Conservation (phyloP, 2,329 filamentous ascomycete species). For the Colletotrichum simmondsii region DNA sequence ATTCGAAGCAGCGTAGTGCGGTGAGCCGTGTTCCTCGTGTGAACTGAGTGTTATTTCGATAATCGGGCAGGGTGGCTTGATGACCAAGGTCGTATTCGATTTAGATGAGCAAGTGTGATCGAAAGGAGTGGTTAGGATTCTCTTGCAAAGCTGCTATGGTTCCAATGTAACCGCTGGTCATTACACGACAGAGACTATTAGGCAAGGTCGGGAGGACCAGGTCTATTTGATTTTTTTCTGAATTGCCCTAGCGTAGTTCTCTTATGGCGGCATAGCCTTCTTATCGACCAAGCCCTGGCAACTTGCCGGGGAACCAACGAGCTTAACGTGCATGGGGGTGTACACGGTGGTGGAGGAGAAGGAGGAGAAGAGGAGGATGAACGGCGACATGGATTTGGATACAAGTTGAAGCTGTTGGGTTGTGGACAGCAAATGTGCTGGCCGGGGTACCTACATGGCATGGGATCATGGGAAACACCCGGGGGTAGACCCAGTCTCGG, state of each 20-base stretch:
- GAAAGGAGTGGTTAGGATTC: slow-evolving; percentile 14
- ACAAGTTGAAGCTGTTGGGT: slow-evolving; percentile 34
- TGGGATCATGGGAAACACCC: slow-evolving; percentile 21
- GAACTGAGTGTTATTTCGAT: slow-evolving; percentile 8
- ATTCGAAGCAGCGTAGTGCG: neutral
- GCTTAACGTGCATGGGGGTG: slow-evolving; percentile 33
- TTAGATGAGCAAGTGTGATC: slow-evolving; percentile 21
- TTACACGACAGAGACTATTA: slow-evolving; percentile 17
- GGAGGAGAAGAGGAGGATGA: slow-evolving; percentile 26
- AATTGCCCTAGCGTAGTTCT: slow-evolving; percentile 31
- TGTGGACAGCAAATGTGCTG: slow-evolving; percentile 26
- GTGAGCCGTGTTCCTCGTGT: neutral
- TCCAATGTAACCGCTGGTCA: slow-evolving; percentile 30
- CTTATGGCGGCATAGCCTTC: slow-evolving; percentile 34
- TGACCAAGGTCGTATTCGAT: slow-evolving; percentile 2
- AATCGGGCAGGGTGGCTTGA: slow-evolving; percentile 1
- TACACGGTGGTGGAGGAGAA: slow-evolving; percentile 12
- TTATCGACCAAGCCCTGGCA: slow-evolving; percentile 32
- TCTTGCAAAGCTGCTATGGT: slow-evolving; percentile 12
- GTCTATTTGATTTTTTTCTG: slow-evolving; percentile 34
- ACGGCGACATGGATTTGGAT: slow-evolving; percentile 30
- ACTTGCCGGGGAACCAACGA: slow-evolving; percentile 27
- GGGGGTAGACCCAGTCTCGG: slow-evolving; percentile 29
- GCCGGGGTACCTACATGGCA: slow-evolving; percentile 20
- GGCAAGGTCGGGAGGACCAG: slow-evolving; percentile 32